These are phyloP conservation scores for Podila minutissima DNA, from an alignment of 192 early-diverging fungal species.

Conservation along the genomic window DNA sequence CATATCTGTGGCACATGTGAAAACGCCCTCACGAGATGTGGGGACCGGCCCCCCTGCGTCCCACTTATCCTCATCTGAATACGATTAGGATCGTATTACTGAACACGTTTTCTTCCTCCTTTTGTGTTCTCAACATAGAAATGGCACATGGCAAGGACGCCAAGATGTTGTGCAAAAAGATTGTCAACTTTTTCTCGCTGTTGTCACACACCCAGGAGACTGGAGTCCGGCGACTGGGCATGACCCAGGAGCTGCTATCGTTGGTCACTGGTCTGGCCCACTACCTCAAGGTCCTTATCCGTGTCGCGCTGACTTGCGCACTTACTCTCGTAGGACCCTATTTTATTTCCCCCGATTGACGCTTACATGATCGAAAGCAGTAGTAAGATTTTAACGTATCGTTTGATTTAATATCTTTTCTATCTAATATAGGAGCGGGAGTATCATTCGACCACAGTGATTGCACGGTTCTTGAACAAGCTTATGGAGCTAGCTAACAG, in stretches of 20 bases:
- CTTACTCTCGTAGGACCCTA: conserved; percentile 71
- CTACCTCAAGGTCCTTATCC: conserved; percentile 90
- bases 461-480: conserved; percentile 79
- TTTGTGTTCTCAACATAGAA: conserved; percentile 7
- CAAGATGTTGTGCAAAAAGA: conserved; percentile 94
- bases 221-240: conserved; percentile 61
- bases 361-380: no score
- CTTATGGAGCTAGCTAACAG: conserved; percentile 76
- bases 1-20: no score
- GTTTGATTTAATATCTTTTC: not conserved
- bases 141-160: conserved; percentile 83
- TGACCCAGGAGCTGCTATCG: conserved; percentile 89
- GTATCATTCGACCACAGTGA: conserved; percentile 58
- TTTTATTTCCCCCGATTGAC: conserved; percentile 16
- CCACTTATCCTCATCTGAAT: not conserved
- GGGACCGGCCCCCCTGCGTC: no score
- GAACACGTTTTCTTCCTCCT: not conserved
- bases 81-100: not conserved
- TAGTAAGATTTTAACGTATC: not conserved
- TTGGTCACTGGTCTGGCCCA: conserved; percentile 93
- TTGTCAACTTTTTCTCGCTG: conserved; percentile 94
- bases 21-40: no score
- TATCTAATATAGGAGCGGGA: conserved; percentile 64
- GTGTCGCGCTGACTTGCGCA: conserved; percentile 87
- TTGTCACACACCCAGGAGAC: conserved; percentile 78